Conservation (phyloP, 2,329 filamentous ascomycete species). For the Fusarium continuum region DNA sequence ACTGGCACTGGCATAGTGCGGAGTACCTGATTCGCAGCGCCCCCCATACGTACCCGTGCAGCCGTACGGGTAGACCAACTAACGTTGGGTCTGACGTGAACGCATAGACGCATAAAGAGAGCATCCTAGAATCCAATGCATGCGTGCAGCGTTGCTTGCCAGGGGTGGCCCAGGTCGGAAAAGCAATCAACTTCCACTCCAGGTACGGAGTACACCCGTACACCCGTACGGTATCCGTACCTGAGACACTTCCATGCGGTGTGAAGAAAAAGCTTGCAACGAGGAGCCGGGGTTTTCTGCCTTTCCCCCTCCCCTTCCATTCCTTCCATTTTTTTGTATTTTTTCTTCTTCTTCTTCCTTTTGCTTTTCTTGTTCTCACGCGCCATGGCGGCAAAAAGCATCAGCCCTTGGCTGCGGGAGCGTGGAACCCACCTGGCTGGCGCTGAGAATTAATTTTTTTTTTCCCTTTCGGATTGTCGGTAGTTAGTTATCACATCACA, state of each 20-base stretch:
- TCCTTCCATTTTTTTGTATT: too few species aligned
- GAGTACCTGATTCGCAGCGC: slow-evolving; percentile 9
- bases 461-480: slow-evolving; percentile 35
- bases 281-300: too few species aligned
- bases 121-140: slow-evolving; percentile 21
- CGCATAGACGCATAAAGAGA: slow-evolving; percentile 29
- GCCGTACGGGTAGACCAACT: too few species aligned
- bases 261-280: slow-evolving; percentile 13
- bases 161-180: slow-evolving; percentile 14
- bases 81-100: slow-evolving; percentile 11
- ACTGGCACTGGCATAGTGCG: too few species aligned
- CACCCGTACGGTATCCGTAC: too few species aligned
- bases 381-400: slow-evolving; percentile 26
- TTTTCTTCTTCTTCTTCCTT: slow-evolving; percentile 22
- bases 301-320: too few species aligned
- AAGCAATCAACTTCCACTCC: slow-evolving; percentile 22
- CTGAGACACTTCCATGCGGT: slow-evolving; percentile 36
- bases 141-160: too few species aligned
- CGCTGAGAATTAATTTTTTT: slow-evolving; percentile 27
- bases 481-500: slow-evolving; percentile 40
- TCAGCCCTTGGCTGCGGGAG: slow-evolving; percentile 23
- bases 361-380: slow-evolving; percentile 31
- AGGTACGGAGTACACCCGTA: too few species aligned
- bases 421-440: slow-evolving; percentile 33
- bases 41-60: slow-evolving; percentile 9